A percentile compares a stretch with the other conserved stretches of the same genome.
Evolutionary conservation across 2,329 filamentous ascomycete species (phyloP).

Genomic region (Calonectria pauciramosa): DNA sequence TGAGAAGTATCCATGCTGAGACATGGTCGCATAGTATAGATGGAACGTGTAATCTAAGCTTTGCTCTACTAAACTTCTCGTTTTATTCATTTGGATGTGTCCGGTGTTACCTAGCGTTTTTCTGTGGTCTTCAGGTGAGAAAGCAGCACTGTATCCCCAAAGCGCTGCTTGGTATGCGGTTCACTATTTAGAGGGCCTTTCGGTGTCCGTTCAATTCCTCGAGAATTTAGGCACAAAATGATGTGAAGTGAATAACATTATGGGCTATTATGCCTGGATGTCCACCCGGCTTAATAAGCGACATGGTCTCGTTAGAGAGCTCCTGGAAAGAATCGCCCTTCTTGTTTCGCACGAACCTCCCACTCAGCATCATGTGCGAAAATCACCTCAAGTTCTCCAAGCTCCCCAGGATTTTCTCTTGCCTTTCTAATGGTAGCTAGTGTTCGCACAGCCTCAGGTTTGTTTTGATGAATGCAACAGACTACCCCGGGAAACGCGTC

Average conservation of each 20-base stretch:
- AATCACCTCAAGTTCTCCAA: constrained; percentile 18
- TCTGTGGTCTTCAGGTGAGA: neutral
- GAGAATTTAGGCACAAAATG: too few species aligned
- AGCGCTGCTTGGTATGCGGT: too few species aligned
- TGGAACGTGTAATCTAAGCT: neutral
- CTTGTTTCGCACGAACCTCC: neutral
- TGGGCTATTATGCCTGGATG: too few species aligned
- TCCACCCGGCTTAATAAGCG: too few species aligned
- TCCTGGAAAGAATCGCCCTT: neutral
- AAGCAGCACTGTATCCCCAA: too few species aligned
- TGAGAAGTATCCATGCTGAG: neutral
- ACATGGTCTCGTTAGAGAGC: neutral
- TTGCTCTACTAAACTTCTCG: neutral
- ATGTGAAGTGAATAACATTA: too few species aligned
- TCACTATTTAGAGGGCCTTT: too few species aligned
- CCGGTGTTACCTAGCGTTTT: neutral
- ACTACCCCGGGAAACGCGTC: neutral
- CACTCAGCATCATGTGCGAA: constrained; percentile 29
- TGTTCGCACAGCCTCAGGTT: constrained; percentile 8
- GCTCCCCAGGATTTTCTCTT: neutral
- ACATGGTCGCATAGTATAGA: neutral
- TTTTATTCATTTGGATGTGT: neutral
- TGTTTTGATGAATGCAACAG: constrained; percentile 26
- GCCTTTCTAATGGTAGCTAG: constrained; percentile 6
- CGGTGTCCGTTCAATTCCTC: too few species aligned